Conservation (phyloP, 1,284 basidiomycete genomes). For the Ceratobasidium sp. region DNA sequence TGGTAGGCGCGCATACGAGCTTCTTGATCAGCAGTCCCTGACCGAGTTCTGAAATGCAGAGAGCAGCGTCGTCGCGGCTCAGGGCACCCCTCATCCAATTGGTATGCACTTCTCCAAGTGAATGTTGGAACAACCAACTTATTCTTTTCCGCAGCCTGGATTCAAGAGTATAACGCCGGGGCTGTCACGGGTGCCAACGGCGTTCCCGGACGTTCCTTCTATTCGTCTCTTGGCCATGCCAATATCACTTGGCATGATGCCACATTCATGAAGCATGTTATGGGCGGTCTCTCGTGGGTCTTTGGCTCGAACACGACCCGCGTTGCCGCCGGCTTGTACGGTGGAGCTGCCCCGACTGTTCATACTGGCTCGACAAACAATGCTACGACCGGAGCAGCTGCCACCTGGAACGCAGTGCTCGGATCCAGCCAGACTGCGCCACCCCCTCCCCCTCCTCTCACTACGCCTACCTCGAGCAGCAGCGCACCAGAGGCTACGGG, state of each 20-base stretch:
- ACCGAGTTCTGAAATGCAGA: neutral
- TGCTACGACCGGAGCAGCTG: neutral
- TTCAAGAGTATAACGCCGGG: conserved; percentile 72
- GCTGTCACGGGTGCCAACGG: conserved; percentile 52
- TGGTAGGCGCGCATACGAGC: conserved; percentile 52
- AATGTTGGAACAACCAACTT: conserved; percentile 33
- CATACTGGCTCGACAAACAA: conserved; percentile 33
- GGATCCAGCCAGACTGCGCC: conserved; percentile 13
- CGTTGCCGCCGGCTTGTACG: conserved; percentile 17
- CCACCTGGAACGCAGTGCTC: conserved; percentile 7
- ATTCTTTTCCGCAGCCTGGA: conserved; percentile 66
- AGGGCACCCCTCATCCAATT: conserved; percentile 70
- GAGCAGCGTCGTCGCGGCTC: conserved; percentile 48
- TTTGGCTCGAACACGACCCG: conserved; percentile 32
- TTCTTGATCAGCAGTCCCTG: neutral
- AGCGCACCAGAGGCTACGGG: neutral
- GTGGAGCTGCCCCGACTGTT: conserved; percentile 9
- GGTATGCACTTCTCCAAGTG: conserved; percentile 49
- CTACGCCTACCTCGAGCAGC: neutral
- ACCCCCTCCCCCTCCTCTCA: neutral
- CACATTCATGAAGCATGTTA: conserved; percentile 53
- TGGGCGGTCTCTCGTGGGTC: conserved; percentile 56
- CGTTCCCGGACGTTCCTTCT: conserved; percentile 72
- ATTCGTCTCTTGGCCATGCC: conserved; percentile 76
- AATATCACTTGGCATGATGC: conserved; percentile 52